These are phyloP conservation scores for Irpex sp. DNA, from an alignment of 1,284 basidiomycete genomes.

Conservation along the genomic window DNA sequence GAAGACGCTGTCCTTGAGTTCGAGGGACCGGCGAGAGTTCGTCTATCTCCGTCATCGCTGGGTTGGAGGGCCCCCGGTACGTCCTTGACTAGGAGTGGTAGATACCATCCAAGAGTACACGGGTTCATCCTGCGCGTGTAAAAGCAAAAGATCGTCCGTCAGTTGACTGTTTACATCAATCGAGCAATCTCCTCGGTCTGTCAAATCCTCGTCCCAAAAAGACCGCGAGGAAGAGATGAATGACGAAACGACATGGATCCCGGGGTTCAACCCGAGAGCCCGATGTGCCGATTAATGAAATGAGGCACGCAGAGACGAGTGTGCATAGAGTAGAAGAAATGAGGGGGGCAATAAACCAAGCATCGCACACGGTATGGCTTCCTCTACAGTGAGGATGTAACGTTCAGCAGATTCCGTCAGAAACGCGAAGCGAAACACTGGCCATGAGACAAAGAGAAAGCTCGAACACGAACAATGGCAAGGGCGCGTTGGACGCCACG, in stretches of 20 bases:
- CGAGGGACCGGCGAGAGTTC: not conserved
- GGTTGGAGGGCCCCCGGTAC: slow-evolving; percentile 65
- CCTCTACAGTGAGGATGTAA: not conserved
- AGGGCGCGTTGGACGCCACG: not conserved
- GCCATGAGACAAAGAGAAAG: not conserved
- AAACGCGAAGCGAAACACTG: not conserved
- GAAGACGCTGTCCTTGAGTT: not conserved
- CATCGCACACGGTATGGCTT: not conserved
- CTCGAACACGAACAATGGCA: not conserved
- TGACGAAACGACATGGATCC: slow-evolving; percentile 3
- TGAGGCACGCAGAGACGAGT: not conserved
- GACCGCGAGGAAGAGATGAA: slow-evolving; percentile 6
- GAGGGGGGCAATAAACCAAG: not conserved
- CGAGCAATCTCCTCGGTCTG: not conserved
- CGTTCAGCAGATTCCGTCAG: slow-evolving; percentile 22
- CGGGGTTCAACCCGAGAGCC: not conserved
- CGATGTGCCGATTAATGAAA: slow-evolving; percentile 3
- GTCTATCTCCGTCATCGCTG: slow-evolving; percentile 36
- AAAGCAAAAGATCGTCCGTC: not conserved
- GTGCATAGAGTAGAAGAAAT: not conserved
- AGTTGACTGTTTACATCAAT: slow-evolving; percentile 8
- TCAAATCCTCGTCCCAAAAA: not conserved
- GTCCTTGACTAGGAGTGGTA: slow-evolving; percentile 76
- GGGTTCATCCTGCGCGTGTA: slow-evolving; percentile 78
- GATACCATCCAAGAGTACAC: slow-evolving; percentile 90